These are phyloP conservation scores for Aphanomyces stellatus DNA, from an alignment of 352 stramenopile species.

Conservation along the genomic window DNA sequence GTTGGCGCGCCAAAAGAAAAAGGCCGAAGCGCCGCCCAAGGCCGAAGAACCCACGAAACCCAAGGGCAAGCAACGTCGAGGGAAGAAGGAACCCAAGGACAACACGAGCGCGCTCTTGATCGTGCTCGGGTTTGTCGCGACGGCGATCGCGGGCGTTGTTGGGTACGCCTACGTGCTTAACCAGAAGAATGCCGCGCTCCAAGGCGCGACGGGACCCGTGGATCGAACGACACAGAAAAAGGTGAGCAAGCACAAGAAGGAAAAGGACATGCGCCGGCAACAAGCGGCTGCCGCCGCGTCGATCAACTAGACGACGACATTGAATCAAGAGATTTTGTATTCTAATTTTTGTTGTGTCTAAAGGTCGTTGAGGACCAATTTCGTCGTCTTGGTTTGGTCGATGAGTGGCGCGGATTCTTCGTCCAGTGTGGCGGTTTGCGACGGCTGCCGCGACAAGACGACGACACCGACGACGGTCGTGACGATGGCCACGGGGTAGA, in stretches of 20 bases:
- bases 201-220: too few relatives aligned
- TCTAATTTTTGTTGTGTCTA: conserved; percentile 2
- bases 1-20: conserved; percentile 29
- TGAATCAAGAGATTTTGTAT: conserved; percentile 1
- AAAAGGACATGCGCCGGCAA: conserved; percentile 7
- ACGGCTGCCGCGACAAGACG: conserved; percentile 76
- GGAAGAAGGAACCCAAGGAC: conserved; percentile 49
- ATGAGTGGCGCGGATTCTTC: conserved; percentile 26
- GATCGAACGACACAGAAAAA: conserved; percentile 19
- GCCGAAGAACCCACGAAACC: conserved; percentile 44
- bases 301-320: background rate
- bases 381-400: conserved; percentile 15
- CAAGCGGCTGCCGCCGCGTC: conserved; percentile 32
- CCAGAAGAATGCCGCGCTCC: conserved; percentile 53
- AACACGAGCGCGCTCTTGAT: conserved; percentile 57
- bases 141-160: conserved; percentile 43
- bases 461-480: conserved; percentile 73
- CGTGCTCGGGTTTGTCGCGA: conserved; percentile 61
- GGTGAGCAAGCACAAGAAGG: conserved; percentile 18
- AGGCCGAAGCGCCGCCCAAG: conserved; percentile 25
- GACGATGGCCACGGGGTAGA: conserved; percentile 72
- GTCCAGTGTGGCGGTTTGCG: conserved; percentile 35
- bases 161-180: conserved; percentile 65
- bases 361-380: conserved; percentile 27
- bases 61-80: conserved; percentile 51